Evolutionary conservation across 306 rosid species (phyloP), one percentile per base, ranked within the genome.

Genomic region (Canavalia gladiata): DNA sequence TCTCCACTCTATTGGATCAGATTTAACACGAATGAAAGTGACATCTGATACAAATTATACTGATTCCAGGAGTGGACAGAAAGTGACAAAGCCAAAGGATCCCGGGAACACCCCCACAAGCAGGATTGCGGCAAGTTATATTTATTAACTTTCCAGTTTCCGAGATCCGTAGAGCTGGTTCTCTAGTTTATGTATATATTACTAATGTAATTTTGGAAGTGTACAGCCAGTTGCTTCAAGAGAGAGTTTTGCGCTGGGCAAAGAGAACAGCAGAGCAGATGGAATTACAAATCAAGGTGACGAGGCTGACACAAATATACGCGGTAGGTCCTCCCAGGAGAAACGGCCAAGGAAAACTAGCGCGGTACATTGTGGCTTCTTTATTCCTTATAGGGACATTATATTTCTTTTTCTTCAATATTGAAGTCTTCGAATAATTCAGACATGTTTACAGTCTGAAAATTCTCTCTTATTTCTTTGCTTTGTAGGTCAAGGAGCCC

Each of bases 1-100:
- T 78, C 94, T 95, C 75, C 97, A 85, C 66, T 95, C 97, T 43
- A 89, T 95, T 18, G 97, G 98, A 80, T 95, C 98, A 54, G 99
- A 95, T 79, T 89, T 92, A 73, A 95, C 99, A n/a, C 87, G 99
- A 74, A 91, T 93, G 99, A 88, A 68, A 84, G 87, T 95, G 76
- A 79, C 85, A 79, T 84, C 97, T 25, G 91, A 87, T 8, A 29
- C 79, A 12, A 58, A 80, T 54, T 83, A 85, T 54, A 55, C 87
- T 31, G 89, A 76, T 81, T 88, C 93, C 42, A 83, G 89, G 82
- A 88, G 88, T 69, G 91, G 87, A 68, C 93, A 76, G 65, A 86
- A 91, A 12, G 50, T 34, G 60, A 74, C 87, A 8, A 93, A 81
- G 86, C 68, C 79, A 7, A 87, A 77, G 82, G 94, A 82, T 84